Conservation (phyloP, 1,139 yeast genomes). For the Geotrichum aggregatum region DNA sequence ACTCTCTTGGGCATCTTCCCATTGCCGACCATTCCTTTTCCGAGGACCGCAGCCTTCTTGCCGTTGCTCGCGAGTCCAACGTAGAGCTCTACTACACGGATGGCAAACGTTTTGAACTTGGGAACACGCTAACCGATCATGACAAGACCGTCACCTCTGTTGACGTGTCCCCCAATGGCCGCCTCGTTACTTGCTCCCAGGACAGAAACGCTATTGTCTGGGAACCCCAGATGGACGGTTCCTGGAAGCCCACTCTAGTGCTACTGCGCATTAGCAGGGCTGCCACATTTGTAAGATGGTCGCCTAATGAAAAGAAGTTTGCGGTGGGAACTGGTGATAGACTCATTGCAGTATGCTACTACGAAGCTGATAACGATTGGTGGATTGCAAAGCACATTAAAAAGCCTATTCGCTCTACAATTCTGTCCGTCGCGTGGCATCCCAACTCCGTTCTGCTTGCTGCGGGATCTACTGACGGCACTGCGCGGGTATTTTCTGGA, state of each 20-base stretch:
- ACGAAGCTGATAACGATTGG: slow-evolving; percentile 96
- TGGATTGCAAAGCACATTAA: slow-evolving; percentile 97
- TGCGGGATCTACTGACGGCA: slow-evolving; percentile 93
- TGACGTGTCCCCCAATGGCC: slow-evolving; percentile 84
- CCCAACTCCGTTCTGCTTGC: slow-evolving; percentile 86
- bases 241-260: slow-evolving; percentile 85
- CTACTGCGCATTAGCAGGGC: slow-evolving; percentile 88
- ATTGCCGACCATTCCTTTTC: slow-evolving; percentile 90
- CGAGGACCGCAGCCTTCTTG: slow-evolving; percentile 61
- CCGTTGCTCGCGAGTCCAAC: slow-evolving; percentile 72
- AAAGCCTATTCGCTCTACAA: slow-evolving; percentile 85
- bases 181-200: slow-evolving; percentile 94
- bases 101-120: slow-evolving; percentile 43
- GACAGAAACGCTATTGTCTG: slow-evolving; percentile 97
- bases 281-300: slow-evolving; percentile 91
- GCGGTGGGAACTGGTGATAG: slow-evolving; percentile 97
- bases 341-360: slow-evolving; percentile 90
- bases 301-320: slow-evolving; percentile 86
- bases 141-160: slow-evolving; percentile 94
- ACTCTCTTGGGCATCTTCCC: slow-evolving; percentile 73
- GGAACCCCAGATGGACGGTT: slow-evolving; percentile 64
- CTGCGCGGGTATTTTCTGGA: slow-evolving; percentile 89
- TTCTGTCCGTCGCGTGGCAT: slow-evolving; percentile 88
- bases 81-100: slow-evolving; percentile 70
- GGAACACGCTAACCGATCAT: slow-evolving; percentile 72